Conservation (phyloP, 2,329 filamentous ascomycete genomes). For the Phyllosticta capitalensis region DNA sequence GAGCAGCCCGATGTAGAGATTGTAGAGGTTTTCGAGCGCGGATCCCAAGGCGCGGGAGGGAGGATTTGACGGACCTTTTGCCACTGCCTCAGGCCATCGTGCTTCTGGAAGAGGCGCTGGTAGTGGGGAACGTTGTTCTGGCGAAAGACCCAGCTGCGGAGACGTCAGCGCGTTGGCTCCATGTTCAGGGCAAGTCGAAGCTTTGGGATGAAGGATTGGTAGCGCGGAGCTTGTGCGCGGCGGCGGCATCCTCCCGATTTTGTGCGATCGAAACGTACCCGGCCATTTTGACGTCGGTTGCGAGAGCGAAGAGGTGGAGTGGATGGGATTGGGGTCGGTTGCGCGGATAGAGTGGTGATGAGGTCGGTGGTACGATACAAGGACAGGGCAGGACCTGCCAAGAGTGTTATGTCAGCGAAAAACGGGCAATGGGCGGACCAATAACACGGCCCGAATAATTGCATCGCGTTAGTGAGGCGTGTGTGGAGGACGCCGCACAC, state of each 20-base stretch:
- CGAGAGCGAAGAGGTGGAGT: slow-evolving; percentile 4
- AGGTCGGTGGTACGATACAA: background rate
- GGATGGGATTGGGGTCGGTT: slow-evolving; percentile 6
- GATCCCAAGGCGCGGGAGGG: slow-evolving; percentile 1
- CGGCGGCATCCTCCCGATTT: background rate
- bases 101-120: slow-evolving; percentile 66
- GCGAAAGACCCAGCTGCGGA: slow-evolving; percentile 51
- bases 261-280: background rate
- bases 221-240: background rate
- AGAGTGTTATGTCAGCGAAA: background rate
- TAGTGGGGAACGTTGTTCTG: slow-evolving; percentile 67
- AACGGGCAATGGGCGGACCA: background rate
- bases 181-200: slow-evolving; percentile 2
- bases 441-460: slow-evolving; percentile 2
- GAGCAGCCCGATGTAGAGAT: background rate
- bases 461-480: background rate
- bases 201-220: background rate
- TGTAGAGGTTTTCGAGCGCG: background rate
- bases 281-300: slow-evolving; percentile 7
- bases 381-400: background rate
- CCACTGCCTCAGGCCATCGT: slow-evolving; percentile 66
- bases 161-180: slow-evolving; percentile 1
- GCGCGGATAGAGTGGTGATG: background rate
- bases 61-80: slow-evolving; percentile 54
- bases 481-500: background rate